Percentiles rank a stretch among this genome's conserved stretches.
Evolutionary conservation across 1,284 basidiomycete genomes (phyloP).

Genomic region (Malassezia nana): DNA sequence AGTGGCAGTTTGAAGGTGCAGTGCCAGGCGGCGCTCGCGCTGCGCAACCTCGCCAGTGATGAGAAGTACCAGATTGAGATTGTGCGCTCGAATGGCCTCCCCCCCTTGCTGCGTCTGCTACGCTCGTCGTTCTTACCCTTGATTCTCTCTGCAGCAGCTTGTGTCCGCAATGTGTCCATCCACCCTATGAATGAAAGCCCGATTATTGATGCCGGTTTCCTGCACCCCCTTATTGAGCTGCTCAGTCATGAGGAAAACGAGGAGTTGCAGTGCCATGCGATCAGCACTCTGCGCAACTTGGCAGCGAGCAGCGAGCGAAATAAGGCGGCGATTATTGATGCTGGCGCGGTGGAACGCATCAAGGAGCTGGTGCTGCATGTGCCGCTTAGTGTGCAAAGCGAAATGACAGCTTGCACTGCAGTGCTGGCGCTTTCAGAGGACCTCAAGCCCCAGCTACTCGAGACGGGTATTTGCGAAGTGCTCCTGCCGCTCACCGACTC

Average conservation of each 20-base stretch:
- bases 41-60: constrained; percentile 93
- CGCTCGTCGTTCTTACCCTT: constrained; percentile 97
- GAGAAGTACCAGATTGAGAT: constrained; percentile 99
- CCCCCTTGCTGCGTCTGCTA: constrained; percentile 81
- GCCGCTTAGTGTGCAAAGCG: constrained; percentile 92
- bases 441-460: constrained; percentile 57
- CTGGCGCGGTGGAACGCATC: constrained; percentile 94
- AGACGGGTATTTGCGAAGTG: constrained; percentile 97
- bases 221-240: constrained; percentile 88
- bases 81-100: constrained; percentile 86
- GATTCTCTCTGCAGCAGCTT: constrained; percentile 94
- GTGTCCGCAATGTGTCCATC: constrained; percentile 97
- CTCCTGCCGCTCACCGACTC: constrained; percentile 94
- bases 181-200: constrained; percentile 97
- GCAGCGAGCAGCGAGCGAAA: constrained; percentile 97
- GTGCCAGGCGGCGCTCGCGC: constrained; percentile 91
- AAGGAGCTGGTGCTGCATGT: constrained; percentile 92
- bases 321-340: constrained; percentile 94
- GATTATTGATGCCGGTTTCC: constrained; percentile 96
- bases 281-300: constrained; percentile 89
- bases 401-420: constrained; percentile 98
- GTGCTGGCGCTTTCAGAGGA: constrained; percentile 45
- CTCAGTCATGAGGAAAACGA: constrained; percentile 97
- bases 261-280: constrained; percentile 99
- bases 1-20: constrained; percentile 95